Base-by-base conservation (phyloP, 495 filamentous ascomycete species). In the Penicillium riverlandense region DNA sequence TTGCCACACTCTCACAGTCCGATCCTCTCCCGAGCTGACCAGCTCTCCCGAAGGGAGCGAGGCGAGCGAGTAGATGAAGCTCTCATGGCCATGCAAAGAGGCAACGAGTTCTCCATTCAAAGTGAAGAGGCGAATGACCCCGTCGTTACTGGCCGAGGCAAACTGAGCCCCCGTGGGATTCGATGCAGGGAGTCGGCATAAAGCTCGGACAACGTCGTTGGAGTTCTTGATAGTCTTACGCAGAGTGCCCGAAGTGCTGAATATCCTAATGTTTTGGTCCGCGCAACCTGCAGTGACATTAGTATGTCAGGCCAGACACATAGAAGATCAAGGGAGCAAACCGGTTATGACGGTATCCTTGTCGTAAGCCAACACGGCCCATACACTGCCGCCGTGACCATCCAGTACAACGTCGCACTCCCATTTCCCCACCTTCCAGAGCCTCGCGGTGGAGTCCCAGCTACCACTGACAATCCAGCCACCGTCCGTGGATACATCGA, bases 1-100 rank as follows among this genome's bases (percentile, higher is more conserved):
- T 48, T 78, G 80, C 94, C 94, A 99, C 55, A 99, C 73, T 39
- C 88, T 74, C 12, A 91, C 78, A 8, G 94, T 96, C 37, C 94
- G 81, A 65, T 99, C 94, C 62, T 99, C 94, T 8, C 88, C 87
- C 2, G 88, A 82, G 61, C 90, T 96, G 35, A 91, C 86, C 12
- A 99, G 67, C 53, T 96, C 90, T 6, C 90, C 91, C 0, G 82
- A 82, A 1, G 92, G 86, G 11, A 90, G 65, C 15, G 72, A 65
- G 22, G 83, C 79, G 10, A 99, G 70, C 14, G 87, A 86, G 63
- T 99, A 99, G 44, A 99, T 91, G 63, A 95, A 99, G 57, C 81
- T 92, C 44, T 96, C 90, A 55, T 98, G 94, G 4, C 91, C 92
- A 45, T 81, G 76, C 4, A 97, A 69, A 51, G 88, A 78, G 13